Evolutionary conservation across 2,329 filamentous ascomycete genomes (phyloP), one percentile per base, ranked within the genome.

Genomic region (Cercospora sojina): DNA sequence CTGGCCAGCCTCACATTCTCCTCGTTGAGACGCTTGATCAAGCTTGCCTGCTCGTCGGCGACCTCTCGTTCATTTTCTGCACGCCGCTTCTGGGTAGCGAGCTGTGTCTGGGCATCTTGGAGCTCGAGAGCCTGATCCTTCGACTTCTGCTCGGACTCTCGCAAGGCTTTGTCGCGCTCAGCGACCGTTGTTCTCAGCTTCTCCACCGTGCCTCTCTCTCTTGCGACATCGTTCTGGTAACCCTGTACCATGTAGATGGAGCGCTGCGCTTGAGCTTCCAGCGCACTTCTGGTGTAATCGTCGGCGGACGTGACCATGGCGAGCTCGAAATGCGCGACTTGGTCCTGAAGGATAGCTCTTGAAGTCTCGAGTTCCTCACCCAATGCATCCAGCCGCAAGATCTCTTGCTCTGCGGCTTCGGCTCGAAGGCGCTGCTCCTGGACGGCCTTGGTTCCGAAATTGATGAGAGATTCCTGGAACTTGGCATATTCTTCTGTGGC

Each of bases 181-280:
- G 31, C 49, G 18, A 51, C 38, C 31, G 20, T 29, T 2, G 23
- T 31, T 20, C 51, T 23, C 16, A 67, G 35, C 18, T 60, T 55
- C 32, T 57, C 58, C 13, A 68, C 59, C 9, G 12, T 59, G 16
- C 8, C 23, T 51, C 67, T 61, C 56, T 64, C 51, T 49, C 58
- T 43, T 10, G 59, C 62, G n/a, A 68, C 25, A 13, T 70, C 64
- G 6, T 55, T 43, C 62, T 71, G 64, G 13, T 67, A 64, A 13
- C 64, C 68, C 20, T 67, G 62, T 9, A 71, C 62, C 59, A 71
- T 62, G 10, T 31, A 20, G 23, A 69, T 56, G 8, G 66, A 63
- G 7, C 53, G 56, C 32, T 64, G 56, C 10, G 69, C 69, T 57
- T 71, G 69, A 13, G 67, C 64, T 60, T 71, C 69, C 13, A 70